Conservation (phyloP, 2,329 filamentous ascomycete genomes). For the Verticillium nubilum region DNA sequence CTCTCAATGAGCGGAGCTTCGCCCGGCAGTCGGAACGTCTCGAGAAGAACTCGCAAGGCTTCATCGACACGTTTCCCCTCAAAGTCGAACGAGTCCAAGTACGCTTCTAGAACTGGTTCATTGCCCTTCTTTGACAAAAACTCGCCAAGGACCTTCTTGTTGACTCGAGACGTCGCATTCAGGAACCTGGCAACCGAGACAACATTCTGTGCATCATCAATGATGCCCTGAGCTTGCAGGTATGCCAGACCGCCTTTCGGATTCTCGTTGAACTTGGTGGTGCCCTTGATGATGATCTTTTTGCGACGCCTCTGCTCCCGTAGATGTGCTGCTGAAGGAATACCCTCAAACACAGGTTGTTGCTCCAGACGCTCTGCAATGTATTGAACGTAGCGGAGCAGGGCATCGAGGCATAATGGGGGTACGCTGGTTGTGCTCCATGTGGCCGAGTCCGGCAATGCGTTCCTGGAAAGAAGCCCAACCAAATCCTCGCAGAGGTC, state of each 20-base stretch:
- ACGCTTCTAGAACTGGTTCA: conserved; percentile 76
- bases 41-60: conserved; percentile 78
- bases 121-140: conserved; percentile 90
- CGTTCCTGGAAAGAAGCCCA: conserved; percentile 85
- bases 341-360: conserved; percentile 55
- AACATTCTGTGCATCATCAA: conserved; percentile 68
- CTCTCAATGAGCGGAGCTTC: conserved; percentile 90
- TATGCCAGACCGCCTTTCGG: conserved; percentile 86
- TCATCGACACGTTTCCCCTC: conserved; percentile 82
- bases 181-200: conserved; percentile 80
- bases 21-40: conserved; percentile 88
- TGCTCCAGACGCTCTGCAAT: conserved; percentile 82
- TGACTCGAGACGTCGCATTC: conserved; percentile 79
- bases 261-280: conserved; percentile 90
- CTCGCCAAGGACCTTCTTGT: conserved; percentile 87
- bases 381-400: conserved; percentile 87
- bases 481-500: conserved; percentile 96
- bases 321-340: conserved; percentile 50
- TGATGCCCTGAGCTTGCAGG: conserved; percentile 79
- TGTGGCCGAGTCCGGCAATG: conserved; percentile 89
- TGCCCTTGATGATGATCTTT: conserved; percentile 81
- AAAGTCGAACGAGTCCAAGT: conserved; percentile 86
- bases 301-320: conserved; percentile 73
- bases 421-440: conserved; percentile 99
- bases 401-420: conserved; percentile 85